Percentiles rank a stretch among this genome's conserved stretches.
phyloP scores from a whole-genome alignment of 106 monocot genomes.

The Alisma plantagoaquatica region DNA sequence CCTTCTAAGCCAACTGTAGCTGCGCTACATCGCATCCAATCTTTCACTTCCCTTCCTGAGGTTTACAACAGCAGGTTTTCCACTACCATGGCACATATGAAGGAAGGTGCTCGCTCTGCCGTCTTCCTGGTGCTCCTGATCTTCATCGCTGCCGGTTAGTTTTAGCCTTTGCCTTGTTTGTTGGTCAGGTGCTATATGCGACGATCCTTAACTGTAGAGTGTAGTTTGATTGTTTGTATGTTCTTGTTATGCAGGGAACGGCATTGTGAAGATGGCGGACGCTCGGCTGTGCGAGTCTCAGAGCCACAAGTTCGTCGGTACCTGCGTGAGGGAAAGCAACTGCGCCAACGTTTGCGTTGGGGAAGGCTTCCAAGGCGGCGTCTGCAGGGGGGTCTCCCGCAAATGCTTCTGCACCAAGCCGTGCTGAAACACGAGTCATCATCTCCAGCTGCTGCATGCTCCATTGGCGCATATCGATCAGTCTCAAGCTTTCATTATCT shows the following conservation, averaged over 20 bases:
- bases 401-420: conserved; percentile 20
- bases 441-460: too few relatives aligned
- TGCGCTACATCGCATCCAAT: too few relatives aligned
- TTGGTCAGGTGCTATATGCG: not conserved
- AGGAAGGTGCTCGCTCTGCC: too few relatives aligned
- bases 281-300: conserved; percentile 17
- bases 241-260: not conserved
- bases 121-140: conserved; percentile 5
- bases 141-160: not conserved
- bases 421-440: not conserved
- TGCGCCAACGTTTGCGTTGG: conserved; percentile 16
- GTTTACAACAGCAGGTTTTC: too few relatives aligned
- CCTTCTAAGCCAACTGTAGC: too few relatives aligned
- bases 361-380: conserved; percentile 28
- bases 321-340: conserved; percentile 15
- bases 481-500: too few relatives aligned
- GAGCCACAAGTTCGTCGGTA: conserved; percentile 25
- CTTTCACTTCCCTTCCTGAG: too few relatives aligned
- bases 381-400: conserved; percentile 12
- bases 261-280: conserved; percentile 12
- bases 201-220: too few relatives aligned
- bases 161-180: not conserved
- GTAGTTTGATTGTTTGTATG: not conserved
- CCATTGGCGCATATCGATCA: too few relatives aligned
- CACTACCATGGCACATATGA: too few relatives aligned